Evolutionary conservation across 1,284 basidiomycete species (phyloP).

Genomic region (Pholiota adiposa): DNA sequence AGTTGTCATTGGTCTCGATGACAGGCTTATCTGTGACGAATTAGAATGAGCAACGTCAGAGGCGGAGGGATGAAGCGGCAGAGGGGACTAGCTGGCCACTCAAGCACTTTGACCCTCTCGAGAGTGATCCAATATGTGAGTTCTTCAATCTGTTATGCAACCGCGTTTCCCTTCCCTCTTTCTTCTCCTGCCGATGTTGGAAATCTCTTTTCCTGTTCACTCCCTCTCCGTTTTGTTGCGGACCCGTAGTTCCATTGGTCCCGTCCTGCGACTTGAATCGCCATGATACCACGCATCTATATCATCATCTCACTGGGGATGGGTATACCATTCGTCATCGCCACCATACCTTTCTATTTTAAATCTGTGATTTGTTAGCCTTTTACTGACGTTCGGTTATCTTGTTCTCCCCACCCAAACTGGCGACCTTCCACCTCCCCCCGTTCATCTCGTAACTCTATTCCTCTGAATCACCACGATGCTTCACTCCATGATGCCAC

Average conservation of each 20-base stretch:
- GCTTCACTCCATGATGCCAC: background rate
- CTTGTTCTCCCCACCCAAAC: background rate
- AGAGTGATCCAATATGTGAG: constrained; percentile 74
- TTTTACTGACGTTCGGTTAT: too few relatives aligned
- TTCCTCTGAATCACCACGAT: constrained; percentile 4
- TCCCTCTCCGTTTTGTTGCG: too few relatives aligned
- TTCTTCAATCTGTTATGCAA: constrained; percentile 16
- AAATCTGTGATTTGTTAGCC: background rate
- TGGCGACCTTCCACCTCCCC: background rate
- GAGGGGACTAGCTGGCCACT: constrained; percentile 76
- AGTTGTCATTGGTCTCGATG: too few relatives aligned
- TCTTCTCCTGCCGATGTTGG: background rate
- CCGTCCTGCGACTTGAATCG: too few relatives aligned
- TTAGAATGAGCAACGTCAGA: constrained; percentile 91
- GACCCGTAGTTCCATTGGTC: too few relatives aligned
- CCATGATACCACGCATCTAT: too few relatives aligned
- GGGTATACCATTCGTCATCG: background rate
- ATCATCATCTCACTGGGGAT: too few relatives aligned
- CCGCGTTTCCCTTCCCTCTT: background rate
- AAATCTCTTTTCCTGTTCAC: background rate
- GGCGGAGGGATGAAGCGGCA: constrained; percentile 82
- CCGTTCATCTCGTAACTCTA: background rate
- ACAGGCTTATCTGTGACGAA: background rate
- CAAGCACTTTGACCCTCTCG: constrained; percentile 75
- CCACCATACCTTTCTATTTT: background rate